Percentiles rank a stretch among this genome's conserved stretches.
Evolutionary conservation across 495 filamentous ascomycete species (phyloP).

Genomic region (Chaetomium fimeti): DNA sequence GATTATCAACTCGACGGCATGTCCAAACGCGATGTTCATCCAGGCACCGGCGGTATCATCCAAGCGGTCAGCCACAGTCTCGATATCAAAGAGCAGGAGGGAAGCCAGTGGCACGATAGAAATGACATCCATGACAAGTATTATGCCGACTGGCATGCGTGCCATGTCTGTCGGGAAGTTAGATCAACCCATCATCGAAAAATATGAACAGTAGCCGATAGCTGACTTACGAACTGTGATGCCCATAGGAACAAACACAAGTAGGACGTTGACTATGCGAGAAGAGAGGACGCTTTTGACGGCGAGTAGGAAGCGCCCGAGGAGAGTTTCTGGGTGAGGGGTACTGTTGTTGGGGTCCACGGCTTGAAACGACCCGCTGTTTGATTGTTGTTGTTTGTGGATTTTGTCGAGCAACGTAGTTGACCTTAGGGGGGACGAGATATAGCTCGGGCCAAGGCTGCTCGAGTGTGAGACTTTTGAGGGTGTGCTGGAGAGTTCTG

Average conservation of each 20-base stretch:
- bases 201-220: slow-evolving; percentile 20
- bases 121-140: slow-evolving; percentile 65
- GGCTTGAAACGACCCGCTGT: neutral
- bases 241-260: slow-evolving; percentile 78
- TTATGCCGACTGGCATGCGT: slow-evolving; percentile 31
- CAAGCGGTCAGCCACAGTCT: slow-evolving; percentile 71
- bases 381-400: neutral
- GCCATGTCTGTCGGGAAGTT: slow-evolving; percentile 9
- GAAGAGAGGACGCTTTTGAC: slow-evolving; percentile 56
- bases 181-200: slow-evolving; percentile 21
- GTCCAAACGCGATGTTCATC: slow-evolving; percentile 85
- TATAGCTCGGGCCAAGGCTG: neutral
- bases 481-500: neutral
- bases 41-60: slow-evolving; percentile 79
- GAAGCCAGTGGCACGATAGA: slow-evolving; percentile 81
- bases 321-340: slow-evolving; percentile 41
- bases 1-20: slow-evolving; percentile 63
- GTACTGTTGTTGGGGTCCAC: too few relatives aligned
- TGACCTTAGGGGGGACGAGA: neutral
- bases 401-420: neutral
- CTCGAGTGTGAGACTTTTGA: neutral
- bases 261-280: slow-evolving; percentile 75
- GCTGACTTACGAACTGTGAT: slow-evolving; percentile 61
- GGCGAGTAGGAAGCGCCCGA: slow-evolving; percentile 50
- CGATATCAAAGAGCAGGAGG: slow-evolving; percentile 77